A percentile compares a stretch with the other conserved stretches of the same genome.
phyloP scores from a whole-genome alignment of 1,284 basidiomycete genomes.

The Trametes versicolor region DNA sequence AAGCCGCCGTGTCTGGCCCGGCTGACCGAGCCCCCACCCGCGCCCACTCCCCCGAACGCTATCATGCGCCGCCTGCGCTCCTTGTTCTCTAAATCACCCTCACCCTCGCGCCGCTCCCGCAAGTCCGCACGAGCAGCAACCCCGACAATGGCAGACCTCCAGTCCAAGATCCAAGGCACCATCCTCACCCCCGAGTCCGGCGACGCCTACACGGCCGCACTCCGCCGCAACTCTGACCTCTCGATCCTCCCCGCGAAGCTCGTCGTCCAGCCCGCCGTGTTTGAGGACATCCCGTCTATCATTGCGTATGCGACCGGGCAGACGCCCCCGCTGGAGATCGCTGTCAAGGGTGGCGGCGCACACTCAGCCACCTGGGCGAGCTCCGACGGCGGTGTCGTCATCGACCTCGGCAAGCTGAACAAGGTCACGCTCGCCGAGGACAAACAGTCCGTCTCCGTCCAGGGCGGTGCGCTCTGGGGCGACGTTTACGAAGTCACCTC shows the following conservation, averaged over 20 bases:
- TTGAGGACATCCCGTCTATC: slow-evolving; percentile 35
- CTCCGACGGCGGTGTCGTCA: slow-evolving; percentile 49
- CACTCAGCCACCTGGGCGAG: slow-evolving; percentile 40
- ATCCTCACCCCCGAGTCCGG: slow-evolving; percentile 29
- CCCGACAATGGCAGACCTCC: slow-evolving; percentile 12
- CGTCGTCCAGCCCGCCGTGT: slow-evolving; percentile 35
- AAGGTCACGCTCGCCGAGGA: slow-evolving; percentile 43
- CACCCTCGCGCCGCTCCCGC: slow-evolving; percentile 11
- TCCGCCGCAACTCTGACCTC: slow-evolving; percentile 37
- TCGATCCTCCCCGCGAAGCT: slow-evolving; percentile 36
- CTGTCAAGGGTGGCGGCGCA: slow-evolving; percentile 40
- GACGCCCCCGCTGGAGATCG: slow-evolving; percentile 37
- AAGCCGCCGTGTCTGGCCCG: slow-evolving; percentile 5
- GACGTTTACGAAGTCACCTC: slow-evolving; percentile 47
- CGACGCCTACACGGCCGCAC: slow-evolving; percentile 30
- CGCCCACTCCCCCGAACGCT: not conserved
- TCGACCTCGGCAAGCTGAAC: slow-evolving; percentile 49
- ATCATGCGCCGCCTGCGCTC: slow-evolving; percentile 17
- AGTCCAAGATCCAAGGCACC: slow-evolving; percentile 19
- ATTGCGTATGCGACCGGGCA: slow-evolving; percentile 34
- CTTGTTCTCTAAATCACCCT: slow-evolving; percentile 8
- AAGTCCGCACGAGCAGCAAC: not conserved
- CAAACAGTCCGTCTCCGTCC: slow-evolving; percentile 42
- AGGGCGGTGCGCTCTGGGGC: slow-evolving; percentile 50
- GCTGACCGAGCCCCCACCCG: slow-evolving; percentile 4